Base-by-base conservation (phyloP, 306 rosid species). In the Sicyos baderoa region DNA sequence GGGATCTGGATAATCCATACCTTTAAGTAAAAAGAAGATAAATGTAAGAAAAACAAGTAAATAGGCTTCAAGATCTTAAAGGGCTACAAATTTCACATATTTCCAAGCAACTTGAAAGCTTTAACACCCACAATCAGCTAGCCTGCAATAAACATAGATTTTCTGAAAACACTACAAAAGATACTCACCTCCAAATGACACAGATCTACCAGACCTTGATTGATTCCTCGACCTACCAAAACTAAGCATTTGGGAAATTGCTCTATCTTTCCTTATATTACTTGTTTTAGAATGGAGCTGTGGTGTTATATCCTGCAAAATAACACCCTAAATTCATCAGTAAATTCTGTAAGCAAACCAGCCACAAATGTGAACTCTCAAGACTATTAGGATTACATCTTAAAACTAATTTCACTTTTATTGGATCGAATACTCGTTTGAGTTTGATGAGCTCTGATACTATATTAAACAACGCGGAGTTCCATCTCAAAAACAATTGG, bases 1-100 rank as follows among this genome's bases (percentile, higher is more conserved):
- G 6, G 91, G 86, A 76, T 94, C 96, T 44, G 81, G 76, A 75
- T 86, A 94, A 66, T 90, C 97, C 91, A 85, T 75, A 74, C 99
- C 99, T 94, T 47, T 47, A 75, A 80, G 62, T 21, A 53, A 35
- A 52, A 70, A 15, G 40, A 77, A 61, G 70, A 42, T 42, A 61
- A 13, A 42, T 8, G 54, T 21, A 70, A 52, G 64, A 17, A 40
- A 37, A 42, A 70, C 53, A 53, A 70, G 74, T 17, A 70, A 35
- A 68, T 32, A 27, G n/a, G 17, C 62, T 70, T 54, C 62, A 70
- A 70, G 6, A 51, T 49, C 16, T 68, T 50, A 51, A 68, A 29
- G 59, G 51, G 15, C 59, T 50, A 49, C 25, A 68, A 50, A 13
- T 44, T 65, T 45, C 54, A 44, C 40, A 14, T 21, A 9, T 13